Evolutionary conservation across 768 basidiomycete genomes (phyloP).

Genomic region (Zangia roseola): DNA sequence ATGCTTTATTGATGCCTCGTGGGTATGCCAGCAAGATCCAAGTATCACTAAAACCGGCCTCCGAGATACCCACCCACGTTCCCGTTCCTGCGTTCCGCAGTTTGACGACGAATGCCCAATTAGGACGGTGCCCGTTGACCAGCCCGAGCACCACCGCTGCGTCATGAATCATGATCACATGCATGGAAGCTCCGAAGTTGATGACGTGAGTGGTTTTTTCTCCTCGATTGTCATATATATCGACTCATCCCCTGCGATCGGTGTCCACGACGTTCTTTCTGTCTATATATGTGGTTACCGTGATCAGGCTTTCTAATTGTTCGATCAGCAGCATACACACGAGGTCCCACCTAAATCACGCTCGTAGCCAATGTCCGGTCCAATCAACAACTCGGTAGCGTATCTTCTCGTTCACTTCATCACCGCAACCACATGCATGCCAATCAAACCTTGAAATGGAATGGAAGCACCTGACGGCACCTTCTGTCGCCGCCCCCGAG

Average conservation of each 20-base stretch:
- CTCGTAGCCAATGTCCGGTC: not conserved
- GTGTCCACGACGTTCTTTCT: not conserved
- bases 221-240: not conserved
- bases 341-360: conserved; percentile 6
- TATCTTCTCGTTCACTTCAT: conserved; percentile 13
- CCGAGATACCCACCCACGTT: not conserved
- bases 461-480: conserved; percentile 21
- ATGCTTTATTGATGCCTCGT: conserved; percentile 55
- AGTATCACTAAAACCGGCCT: conserved; percentile 2
- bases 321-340: conserved; percentile 6
- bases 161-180: no score
- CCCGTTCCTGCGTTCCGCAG: conserved; percentile 8
- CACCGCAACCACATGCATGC: conserved; percentile 18
- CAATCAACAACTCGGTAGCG: conserved; percentile 11
- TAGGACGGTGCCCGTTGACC: conserved; percentile 1
- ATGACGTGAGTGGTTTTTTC: conserved; percentile 1
- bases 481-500: conserved; percentile 1
- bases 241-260: not conserved
- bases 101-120: conserved; percentile 1
- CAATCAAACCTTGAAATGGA: conserved; percentile 26
- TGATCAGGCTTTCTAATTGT: conserved; percentile 1
- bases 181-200: conserved; percentile 47
- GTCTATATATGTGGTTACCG: no score
- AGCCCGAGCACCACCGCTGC: conserved; percentile 43
- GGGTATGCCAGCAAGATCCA: conserved; percentile 38